A percentile compares a stretch with the other conserved stretches of the same genome.
Evolutionary conservation across 2,329 filamentous ascomycete species (phyloP).

Genomic region (Ilyonectria mors-panacis): DNA sequence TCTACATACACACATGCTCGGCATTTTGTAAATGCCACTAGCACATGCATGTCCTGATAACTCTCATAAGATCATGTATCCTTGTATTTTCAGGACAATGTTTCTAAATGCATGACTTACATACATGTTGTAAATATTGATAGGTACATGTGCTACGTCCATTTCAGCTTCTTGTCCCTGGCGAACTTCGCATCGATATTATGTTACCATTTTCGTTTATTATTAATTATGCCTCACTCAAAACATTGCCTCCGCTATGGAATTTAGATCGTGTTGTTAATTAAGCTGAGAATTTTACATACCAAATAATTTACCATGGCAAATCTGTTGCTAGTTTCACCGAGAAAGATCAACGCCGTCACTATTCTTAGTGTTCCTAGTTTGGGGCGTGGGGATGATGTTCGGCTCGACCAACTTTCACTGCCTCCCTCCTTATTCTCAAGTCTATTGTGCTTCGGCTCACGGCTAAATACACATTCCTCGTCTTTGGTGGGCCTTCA

Average conservation of each 20-base stretch:
- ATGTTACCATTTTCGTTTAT: no score
- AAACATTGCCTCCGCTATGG: no score
- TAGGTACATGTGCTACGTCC: background rate
- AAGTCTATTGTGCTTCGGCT: background rate
- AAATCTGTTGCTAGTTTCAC: no score
- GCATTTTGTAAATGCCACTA: background rate
- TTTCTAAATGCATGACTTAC: no score
- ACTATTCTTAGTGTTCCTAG: background rate
- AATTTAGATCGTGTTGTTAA: no score
- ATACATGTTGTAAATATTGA: background rate
- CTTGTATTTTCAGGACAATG: no score
- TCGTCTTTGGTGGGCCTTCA: background rate
- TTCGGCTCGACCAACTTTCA: background rate
- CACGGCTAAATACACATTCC: background rate
- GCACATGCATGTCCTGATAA: background rate
- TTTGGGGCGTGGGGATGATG: background rate
- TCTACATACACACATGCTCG: constrained; percentile 11
- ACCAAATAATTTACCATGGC: no score
- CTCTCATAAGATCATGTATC: background rate
- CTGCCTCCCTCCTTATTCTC: background rate
- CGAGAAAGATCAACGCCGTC: background rate
- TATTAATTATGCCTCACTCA: no score
- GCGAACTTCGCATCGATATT: no score
- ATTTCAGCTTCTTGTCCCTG: background rate
- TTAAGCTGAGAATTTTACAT: no score